These are phyloP conservation scores for Trichosporon sp. DNA, from an alignment of 1,284 basidiomycete species.

Conservation along the genomic window DNA sequence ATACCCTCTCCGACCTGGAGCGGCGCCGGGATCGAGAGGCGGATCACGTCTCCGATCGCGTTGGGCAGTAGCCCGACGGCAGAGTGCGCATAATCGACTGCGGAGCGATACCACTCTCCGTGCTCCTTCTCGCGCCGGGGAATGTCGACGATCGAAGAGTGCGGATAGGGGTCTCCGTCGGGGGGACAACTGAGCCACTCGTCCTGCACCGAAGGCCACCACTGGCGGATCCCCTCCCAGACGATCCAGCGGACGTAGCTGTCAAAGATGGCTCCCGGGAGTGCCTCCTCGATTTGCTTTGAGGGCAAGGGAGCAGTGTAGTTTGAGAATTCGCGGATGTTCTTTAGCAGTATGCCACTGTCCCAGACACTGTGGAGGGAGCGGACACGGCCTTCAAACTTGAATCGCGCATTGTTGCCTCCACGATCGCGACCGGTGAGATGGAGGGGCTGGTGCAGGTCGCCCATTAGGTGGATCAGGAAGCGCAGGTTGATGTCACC, in stretches of 20 bases:
- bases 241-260: slow-evolving; percentile 79
- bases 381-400: slow-evolving; percentile 57
- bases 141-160: slow-evolving; percentile 23
- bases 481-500: slow-evolving; percentile 69
- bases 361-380: slow-evolving; percentile 87
- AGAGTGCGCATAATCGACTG: neutral
- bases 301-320: slow-evolving; percentile 65
- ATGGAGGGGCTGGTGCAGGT: slow-evolving; percentile 87
- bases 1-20: slow-evolving; percentile 1
- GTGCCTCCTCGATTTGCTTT: slow-evolving; percentile 61
- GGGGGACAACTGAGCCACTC: slow-evolving; percentile 65
- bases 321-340: slow-evolving; percentile 66
- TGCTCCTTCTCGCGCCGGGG: slow-evolving; percentile 5
- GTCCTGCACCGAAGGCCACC: slow-evolving; percentile 57
- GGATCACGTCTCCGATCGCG: slow-evolving; percentile 1
- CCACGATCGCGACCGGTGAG: slow-evolving; percentile 77
- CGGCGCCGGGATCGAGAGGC: slow-evolving; percentile 16
- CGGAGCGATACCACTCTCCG: slow-evolving; percentile 7
- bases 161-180: slow-evolving; percentile 45
- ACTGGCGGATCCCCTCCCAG: slow-evolving; percentile 67
- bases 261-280: slow-evolving; percentile 78
- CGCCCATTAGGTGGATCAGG: slow-evolving; percentile 82
- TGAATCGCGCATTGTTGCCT: slow-evolving; percentile 68
- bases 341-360: slow-evolving; percentile 68
- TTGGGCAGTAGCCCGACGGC: slow-evolving; percentile 1